phyloP scores from a whole-genome alignment of 495 filamentous ascomycete genomes.

The Astrocystis sublimbata region DNA sequence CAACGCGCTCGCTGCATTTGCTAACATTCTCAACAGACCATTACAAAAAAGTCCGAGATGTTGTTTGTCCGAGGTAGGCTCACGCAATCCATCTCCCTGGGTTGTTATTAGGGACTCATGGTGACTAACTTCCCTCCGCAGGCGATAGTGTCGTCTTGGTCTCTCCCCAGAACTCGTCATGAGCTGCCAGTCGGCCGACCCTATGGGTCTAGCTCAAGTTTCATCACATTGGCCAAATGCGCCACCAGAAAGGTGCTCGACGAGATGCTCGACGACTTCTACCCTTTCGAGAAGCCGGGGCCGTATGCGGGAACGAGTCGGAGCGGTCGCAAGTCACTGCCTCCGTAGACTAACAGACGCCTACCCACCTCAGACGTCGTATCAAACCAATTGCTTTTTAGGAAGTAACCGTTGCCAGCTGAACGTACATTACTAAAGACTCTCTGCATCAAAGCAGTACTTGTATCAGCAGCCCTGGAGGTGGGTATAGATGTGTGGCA shows the following conservation, averaged over 20 bases:
- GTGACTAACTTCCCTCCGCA: slow-evolving; percentile 45
- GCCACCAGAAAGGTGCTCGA: background rate
- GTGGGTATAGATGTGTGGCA: background rate
- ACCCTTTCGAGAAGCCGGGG: background rate
- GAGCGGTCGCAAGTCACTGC: too few species aligned
- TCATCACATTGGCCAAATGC: background rate
- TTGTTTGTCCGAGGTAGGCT: slow-evolving; percentile 96
- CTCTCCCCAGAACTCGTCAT: slow-evolving; percentile 63
- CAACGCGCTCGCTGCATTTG: background rate
- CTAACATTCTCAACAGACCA: slow-evolving; percentile 58
- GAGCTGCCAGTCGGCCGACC: slow-evolving; percentile 2
- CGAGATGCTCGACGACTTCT: background rate
- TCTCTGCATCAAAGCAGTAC: background rate
- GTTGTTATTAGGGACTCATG: background rate
- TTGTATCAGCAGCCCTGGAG: background rate
- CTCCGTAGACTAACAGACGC: too few species aligned
- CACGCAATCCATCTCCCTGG: slow-evolving; percentile 12
- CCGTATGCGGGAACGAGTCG: background rate
- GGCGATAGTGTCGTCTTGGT: slow-evolving; percentile 97
- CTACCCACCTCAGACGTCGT: too few species aligned
- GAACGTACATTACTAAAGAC: background rate
- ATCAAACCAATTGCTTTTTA: background rate
- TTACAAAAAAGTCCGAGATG: slow-evolving; percentile 97
- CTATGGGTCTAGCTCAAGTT: background rate
- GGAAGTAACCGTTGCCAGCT: background rate